These are phyloP conservation scores for Xylaria nigripes DNA, from an alignment of 495 filamentous ascomycete species.

Conservation along the genomic window DNA sequence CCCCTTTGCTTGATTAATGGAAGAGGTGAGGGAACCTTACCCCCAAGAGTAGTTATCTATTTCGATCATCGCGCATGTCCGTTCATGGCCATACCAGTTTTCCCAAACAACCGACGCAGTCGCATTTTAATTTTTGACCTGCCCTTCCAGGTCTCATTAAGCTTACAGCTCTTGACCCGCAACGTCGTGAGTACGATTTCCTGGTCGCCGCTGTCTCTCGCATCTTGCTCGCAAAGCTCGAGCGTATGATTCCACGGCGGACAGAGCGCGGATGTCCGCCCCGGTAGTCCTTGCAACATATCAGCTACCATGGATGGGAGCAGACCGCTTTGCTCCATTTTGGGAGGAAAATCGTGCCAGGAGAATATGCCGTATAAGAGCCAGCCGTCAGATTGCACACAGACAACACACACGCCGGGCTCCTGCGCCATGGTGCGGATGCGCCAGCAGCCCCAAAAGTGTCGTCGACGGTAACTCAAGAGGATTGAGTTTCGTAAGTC, in stretches of 20 bases:
- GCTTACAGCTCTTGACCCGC: background rate
- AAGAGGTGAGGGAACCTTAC: too few relatives aligned
- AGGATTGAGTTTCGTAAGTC: slow-evolving; percentile 18
- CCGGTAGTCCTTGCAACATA: slow-evolving; percentile 10
- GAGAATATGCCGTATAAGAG: slow-evolving; percentile 17
- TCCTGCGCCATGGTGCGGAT: slow-evolving; percentile 6
- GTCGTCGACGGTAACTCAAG: slow-evolving; percentile 16
- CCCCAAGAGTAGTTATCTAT: background rate
- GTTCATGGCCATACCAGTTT: background rate
- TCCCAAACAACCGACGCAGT: background rate
- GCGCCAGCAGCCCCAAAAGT: slow-evolving; percentile 18
- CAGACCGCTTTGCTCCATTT: slow-evolving; percentile 5
- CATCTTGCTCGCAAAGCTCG: background rate
- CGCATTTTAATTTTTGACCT: background rate
- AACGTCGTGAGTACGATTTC: background rate
- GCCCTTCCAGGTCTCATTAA: background rate
- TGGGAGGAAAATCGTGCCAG: slow-evolving; percentile 7
- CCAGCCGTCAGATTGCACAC: slow-evolving; percentile 15
- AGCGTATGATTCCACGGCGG: background rate
- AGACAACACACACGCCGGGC: slow-evolving; percentile 15
- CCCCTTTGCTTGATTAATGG: too few relatives aligned
- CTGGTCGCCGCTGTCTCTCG: background rate
- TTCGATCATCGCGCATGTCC: too few relatives aligned
- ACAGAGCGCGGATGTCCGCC: slow-evolving; percentile 6
- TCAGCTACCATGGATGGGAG: slow-evolving; percentile 15